Evolutionary conservation across 805 yeast genomes (phyloP), one percentile per base, ranked within the genome.

Genomic region (Diddensiella santjacobensis): DNA sequence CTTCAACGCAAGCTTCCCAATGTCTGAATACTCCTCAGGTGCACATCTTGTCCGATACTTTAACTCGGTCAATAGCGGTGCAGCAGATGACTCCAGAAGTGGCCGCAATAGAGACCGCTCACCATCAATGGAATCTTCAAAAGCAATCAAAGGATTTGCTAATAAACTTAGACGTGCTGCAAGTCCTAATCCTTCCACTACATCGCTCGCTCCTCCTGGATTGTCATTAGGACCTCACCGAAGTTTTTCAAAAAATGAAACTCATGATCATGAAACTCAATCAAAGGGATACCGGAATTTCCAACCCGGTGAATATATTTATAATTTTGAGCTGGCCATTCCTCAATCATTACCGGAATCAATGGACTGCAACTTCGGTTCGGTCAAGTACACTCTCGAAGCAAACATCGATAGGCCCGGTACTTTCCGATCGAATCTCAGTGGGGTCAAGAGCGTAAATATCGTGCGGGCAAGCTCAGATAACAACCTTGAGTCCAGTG

Each of bases 311-410:
- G 97, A 90, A 59, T 93, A 93, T 61, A 75, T 88, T 40, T 93
- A 91, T 70, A 84, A 87, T 50, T 91, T 93, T 65, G 99, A 93
- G 65, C 87, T 89, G 50, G 83, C 95, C 3, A 73, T 93, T 22
- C 91, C 87, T 3, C 78, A 90, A 8, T 79, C 85, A 11, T 72
- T 83, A 22, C 97, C 97, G 0, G 99, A 93, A 64, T 61, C 95
- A 0, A 75, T 84, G 2, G 68, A 71, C 31, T 87, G 87, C 11
- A 81, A 89, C 3, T 89, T 87, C 67, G 99, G 99, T 1, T 73
- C 78, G 11, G 95, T 89, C 2, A 61, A 67, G 30, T 93, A 95
- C 67, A 66, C 64, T 40, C 70, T 93, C 39, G 85, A 83, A 49
- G 89, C 90, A 1, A 64, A 69, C 6, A 66, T 93, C 24, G 87